Conservation (phyloP, 2,329 filamentous ascomycete genomes). For the Fusarium piperis region DNA sequence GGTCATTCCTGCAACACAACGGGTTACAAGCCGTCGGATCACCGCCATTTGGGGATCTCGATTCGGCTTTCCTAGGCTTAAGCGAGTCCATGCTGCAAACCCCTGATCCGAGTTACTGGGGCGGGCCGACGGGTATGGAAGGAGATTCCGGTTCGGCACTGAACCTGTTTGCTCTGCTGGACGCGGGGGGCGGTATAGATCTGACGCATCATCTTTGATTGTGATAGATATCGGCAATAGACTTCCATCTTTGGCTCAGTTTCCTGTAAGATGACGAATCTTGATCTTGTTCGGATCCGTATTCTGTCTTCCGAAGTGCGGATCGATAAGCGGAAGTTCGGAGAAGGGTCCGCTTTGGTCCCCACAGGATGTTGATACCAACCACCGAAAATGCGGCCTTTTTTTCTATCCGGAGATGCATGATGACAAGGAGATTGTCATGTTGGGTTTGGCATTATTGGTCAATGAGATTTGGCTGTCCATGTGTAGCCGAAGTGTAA, state of each 20-base stretch:
- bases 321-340: constrained; percentile 12
- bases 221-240: not conserved
- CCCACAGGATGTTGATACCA: not conserved
- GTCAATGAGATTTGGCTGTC: too few species aligned
- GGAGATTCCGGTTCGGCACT: constrained; percentile 56
- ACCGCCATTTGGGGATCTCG: constrained; percentile 48
- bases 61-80: constrained; percentile 52
- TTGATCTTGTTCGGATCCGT: not conserved
- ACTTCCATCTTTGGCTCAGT: not conserved
- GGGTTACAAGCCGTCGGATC: constrained; percentile 42
- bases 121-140: constrained; percentile 50
- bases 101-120: constrained; percentile 54
- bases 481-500: not conserved
- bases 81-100: constrained; percentile 52
- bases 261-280: not conserved
- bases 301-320: not conserved
- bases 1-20: constrained; percentile 42
- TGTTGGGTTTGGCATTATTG: not conserved
- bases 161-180: constrained; percentile 62
- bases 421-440: not conserved
- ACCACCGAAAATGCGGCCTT: not conserved
- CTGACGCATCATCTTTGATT: constrained; percentile 52
- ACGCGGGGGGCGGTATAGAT: constrained; percentile 63
- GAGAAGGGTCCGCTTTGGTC: not conserved
- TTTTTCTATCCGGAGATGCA: not conserved